Base-by-base conservation (phyloP, 345 rosid genomes). In the Clausena lansium region DNA sequence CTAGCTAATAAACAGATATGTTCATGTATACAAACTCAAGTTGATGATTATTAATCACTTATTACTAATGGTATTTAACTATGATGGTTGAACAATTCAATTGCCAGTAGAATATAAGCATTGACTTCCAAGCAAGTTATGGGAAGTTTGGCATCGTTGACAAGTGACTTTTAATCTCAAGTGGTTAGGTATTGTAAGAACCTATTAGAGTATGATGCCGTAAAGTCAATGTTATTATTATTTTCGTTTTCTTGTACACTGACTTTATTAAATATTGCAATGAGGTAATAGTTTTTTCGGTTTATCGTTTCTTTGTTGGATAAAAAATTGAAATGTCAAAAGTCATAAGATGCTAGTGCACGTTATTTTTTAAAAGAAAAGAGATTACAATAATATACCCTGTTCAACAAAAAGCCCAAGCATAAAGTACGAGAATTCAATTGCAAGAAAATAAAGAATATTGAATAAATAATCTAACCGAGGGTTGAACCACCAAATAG, bases 141-240 rank as follows among this genome's bases (percentile, higher is more conserved):
- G 33, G 1, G 25, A 73, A 25, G 55, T 14, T 27, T 60, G 58
- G 58, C 66, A 17, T 32, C 47, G 57, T 38, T 38, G 7, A 71
- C 32, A 57, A 55, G 33, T 22, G 75, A 71, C 30, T 70, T 70
- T 45, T 32, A 60, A 52, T 57, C 22, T 71, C 41, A 30, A 71
- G 62, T 32, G 19, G 28, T 45, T 27, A 47, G 73, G 24, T 27
- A 15, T 71, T 71, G 1, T 17, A 9, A 28, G 5, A 70, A 45
- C 4, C 38, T n/a, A 2, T 1, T 7, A 47, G 4, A 28, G 35
- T 25, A 6, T 17, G 15, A 25, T 68, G 6, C 57, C 30, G 36
- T 19, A 28, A 24, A 7, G 9, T 50, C 59, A 50, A 11, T 20
- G 35, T 30, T 63, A 33, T 41, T 68, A 41, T 45, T 45, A 45